Percentiles rank a stretch among this genome's conserved stretches.
phyloP scores from a whole-genome alignment of 441 rosid genomes.

The Erysimum cheiri region DNA sequence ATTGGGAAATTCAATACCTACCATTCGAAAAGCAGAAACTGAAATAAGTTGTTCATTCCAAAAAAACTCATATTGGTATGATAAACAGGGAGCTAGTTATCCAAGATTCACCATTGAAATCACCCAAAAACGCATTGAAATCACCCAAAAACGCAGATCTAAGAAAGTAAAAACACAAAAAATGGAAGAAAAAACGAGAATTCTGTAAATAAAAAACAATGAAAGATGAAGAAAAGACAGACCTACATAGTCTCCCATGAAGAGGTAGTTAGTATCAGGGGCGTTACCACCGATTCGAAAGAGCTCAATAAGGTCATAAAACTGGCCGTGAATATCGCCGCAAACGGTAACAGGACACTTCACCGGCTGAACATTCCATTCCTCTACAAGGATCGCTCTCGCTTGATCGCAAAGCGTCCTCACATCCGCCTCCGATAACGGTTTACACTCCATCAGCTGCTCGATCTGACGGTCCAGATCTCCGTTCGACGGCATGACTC shows the following conservation, averaged over 20 bases:
- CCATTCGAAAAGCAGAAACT: slow-evolving; percentile 3
- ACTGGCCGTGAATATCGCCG: slow-evolving; percentile 99
- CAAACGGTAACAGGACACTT: slow-evolving; percentile 98
- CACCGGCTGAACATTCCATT: slow-evolving; percentile 99
- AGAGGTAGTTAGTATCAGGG: slow-evolving; percentile 96
- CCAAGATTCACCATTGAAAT: neutral
- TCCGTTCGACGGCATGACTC: slow-evolving; percentile 89
- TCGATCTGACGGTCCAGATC: slow-evolving; percentile 98
- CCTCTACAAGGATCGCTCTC: slow-evolving; percentile 93
- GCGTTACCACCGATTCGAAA: slow-evolving; percentile 94
- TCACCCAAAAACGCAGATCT: slow-evolving; percentile 24
- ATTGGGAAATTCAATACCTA: slow-evolving; percentile 6
- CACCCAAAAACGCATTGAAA: neutral
- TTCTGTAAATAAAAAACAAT: neutral
- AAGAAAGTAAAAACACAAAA: neutral
- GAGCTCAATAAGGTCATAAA: slow-evolving; percentile 94
- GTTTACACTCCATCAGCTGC: slow-evolving; percentile 96
- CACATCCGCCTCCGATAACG: slow-evolving; percentile 88
- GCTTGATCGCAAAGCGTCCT: slow-evolving; percentile 94
- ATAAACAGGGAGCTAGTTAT: slow-evolving; percentile 13
- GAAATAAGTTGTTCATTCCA: neutral
- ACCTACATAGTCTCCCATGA: slow-evolving; percentile 99
- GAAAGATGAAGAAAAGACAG: slow-evolving; percentile 36
- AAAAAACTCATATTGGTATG: neutral
- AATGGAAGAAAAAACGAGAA: neutral